Conservation (phyloP, 352 stramenopile species). For the Globisporangium orthogonon region DNA sequence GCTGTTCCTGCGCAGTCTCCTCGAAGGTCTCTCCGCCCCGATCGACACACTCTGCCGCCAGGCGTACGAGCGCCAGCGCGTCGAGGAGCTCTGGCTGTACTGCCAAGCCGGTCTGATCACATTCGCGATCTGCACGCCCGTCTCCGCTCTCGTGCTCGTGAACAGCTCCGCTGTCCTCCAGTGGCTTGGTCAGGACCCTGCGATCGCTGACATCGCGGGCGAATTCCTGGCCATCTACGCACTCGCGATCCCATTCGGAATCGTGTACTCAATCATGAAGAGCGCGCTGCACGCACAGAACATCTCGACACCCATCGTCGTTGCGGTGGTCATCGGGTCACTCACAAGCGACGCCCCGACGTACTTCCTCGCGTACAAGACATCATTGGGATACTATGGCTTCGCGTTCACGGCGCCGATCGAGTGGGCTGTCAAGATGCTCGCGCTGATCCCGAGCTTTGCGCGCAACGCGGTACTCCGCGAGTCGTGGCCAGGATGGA, state of each 20-base stretch:
- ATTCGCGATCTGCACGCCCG: slow-evolving; percentile 11
- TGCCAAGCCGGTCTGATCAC: slow-evolving; percentile 27
- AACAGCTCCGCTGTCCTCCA: slow-evolving; percentile 19
- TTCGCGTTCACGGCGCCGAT: slow-evolving; percentile 21
- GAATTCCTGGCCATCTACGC: slow-evolving; percentile 17
- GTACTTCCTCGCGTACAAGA: slow-evolving; percentile 35
- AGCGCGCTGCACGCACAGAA: slow-evolving; percentile 33
- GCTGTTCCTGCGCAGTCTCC: slow-evolving; percentile 15
- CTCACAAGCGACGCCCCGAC: slow-evolving; percentile 14
- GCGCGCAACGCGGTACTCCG: slow-evolving; percentile 18
- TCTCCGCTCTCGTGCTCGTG: slow-evolving; percentile 12
- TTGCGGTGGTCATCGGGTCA: slow-evolving; percentile 17
- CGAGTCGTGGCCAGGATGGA: slow-evolving; percentile 18
- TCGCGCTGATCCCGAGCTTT: slow-evolving; percentile 18
- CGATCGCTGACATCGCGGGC: slow-evolving; percentile 17
- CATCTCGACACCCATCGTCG: slow-evolving; percentile 27
- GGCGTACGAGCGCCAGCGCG: slow-evolving; percentile 22
- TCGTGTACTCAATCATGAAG: slow-evolving; percentile 20
- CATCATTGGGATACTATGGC: slow-evolving; percentile 26
- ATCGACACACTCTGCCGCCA: slow-evolving; percentile 36
- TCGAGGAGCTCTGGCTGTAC: slow-evolving; percentile 34
- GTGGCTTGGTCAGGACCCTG: slow-evolving; percentile 25
- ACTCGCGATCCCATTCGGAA: slow-evolving; percentile 17
- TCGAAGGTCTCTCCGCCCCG: slow-evolving; percentile 19
- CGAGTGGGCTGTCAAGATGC: slow-evolving; percentile 19